Conservation (phyloP, 495 filamentous ascomycete species). For the Penicillium coprophilum region DNA sequence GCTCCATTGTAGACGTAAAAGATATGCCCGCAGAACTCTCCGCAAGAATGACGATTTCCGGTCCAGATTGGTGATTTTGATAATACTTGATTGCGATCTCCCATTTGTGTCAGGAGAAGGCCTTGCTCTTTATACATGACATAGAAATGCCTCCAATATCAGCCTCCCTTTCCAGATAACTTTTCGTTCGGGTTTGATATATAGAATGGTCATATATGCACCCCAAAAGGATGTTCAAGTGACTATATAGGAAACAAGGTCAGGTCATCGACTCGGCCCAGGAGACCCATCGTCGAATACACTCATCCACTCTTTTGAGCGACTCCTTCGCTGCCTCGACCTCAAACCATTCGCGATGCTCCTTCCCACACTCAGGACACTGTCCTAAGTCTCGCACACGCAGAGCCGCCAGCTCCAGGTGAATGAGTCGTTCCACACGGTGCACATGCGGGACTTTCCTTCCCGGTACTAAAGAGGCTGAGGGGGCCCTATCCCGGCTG, state of each 20-base stretch:
- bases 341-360: conserved; percentile 96
- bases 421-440: conserved; percentile 87
- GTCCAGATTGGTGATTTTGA: neutral
- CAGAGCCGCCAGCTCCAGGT: conserved; percentile 76
- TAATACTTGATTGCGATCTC: neutral
- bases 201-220: neutral
- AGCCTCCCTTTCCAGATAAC: neutral
- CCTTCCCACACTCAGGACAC: conserved; percentile 78
- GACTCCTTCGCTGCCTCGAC: conserved; percentile 72
- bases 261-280: conserved; percentile 60
- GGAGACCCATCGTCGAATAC: conserved; percentile 79
- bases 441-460: conserved; percentile 84
- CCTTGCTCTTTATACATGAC: neutral
- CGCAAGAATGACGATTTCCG: neutral
- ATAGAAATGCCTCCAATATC: neutral
- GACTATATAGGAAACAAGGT: neutral
- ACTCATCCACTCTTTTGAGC: conserved; percentile 74
- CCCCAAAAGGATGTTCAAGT: neutral
- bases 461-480: conserved; percentile 30
- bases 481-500: conserved; percentile 10
- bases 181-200: neutral
- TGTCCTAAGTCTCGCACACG: conserved; percentile 65
- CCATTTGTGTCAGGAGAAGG: neutral
- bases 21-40: neutral
- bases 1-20: neutral